Percentiles rank a stretch among this genome's conserved stretches.
phyloP scores from a whole-genome alignment of 306 rosid genomes.

The Gastrolobium bilobum region DNA sequence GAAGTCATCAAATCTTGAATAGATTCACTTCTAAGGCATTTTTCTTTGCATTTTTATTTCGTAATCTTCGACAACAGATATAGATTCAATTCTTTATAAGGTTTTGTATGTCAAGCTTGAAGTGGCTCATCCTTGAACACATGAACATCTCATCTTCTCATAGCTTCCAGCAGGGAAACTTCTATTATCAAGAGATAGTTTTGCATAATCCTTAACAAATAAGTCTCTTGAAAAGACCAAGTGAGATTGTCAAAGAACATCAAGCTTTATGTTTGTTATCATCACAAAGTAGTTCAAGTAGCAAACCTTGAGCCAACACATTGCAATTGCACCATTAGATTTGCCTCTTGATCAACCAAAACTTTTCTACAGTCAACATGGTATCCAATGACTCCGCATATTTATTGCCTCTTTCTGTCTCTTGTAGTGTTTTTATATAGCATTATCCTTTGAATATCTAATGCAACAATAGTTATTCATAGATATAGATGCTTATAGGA shows the following conservation, averaged over 20 bases:
- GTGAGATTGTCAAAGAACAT: background rate
- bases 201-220: background rate
- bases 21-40: slow-evolving; percentile 5
- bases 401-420: slow-evolving; percentile 11
- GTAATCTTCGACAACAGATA: slow-evolving; percentile 6
- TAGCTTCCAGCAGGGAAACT: background rate
- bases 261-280: background rate
- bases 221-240: background rate
- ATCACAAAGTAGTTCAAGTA: background rate
- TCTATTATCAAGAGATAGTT: slow-evolving; percentile 13
- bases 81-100: slow-evolving; percentile 2
- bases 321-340: background rate
- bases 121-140: background rate
- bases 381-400: background rate
- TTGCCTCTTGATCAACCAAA: background rate
- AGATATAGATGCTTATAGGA: slow-evolving; percentile 1
- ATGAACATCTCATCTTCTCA: slow-evolving; percentile 13
- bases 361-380: background rate
- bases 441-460: slow-evolving; percentile 14
- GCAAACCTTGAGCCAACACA: background rate
- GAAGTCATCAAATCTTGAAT: background rate
- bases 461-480: background rate
- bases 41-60: background rate
- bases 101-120: background rate
- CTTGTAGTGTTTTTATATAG: background rate